These are phyloP conservation scores for Sarocladiaceae sp. DNA, from an alignment of 2,329 filamentous ascomycete genomes.

Conservation along the genomic window DNA sequence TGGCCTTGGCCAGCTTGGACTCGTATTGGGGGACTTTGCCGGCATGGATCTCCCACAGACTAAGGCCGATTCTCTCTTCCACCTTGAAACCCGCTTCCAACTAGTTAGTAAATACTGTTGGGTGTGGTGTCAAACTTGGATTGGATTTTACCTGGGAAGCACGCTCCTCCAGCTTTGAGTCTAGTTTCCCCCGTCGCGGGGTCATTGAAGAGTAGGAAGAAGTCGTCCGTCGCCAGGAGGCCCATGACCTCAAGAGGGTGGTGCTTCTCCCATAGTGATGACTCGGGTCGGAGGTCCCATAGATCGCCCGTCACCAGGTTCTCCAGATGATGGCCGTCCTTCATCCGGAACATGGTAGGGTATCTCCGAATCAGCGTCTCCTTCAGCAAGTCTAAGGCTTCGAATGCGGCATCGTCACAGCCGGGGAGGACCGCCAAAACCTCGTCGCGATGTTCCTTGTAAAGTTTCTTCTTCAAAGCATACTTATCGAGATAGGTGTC, in stretches of 20 bases:
- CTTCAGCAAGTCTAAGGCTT: neutral
- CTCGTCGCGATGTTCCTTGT: neutral
- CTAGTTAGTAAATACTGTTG: neutral
- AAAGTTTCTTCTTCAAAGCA: neutral
- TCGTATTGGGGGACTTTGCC: conserved; percentile 9
- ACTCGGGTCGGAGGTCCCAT: neutral
- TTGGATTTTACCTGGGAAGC: neutral
- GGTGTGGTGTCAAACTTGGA: neutral
- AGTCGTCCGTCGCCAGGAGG: neutral
- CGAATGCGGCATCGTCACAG: neutral
- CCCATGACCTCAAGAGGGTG: conserved; percentile 4
- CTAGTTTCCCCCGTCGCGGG: neutral
- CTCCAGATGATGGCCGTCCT: neutral
- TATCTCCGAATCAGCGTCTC: neutral
- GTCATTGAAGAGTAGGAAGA: neutral
- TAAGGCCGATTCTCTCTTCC: conserved; percentile 3
- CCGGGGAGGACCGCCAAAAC: neutral
- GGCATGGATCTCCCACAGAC: conserved; percentile 9
- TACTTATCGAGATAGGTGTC: neutral
- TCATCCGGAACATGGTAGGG: neutral
- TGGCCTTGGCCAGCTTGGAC: conserved; percentile 7
- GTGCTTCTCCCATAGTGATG: neutral
- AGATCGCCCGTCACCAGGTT: neutral
- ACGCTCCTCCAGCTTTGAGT: neutral
- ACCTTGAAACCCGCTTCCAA: neutral